Conservation (phyloP, 1,284 basidiomycete genomes). For the Malassezia caprae region DNA sequence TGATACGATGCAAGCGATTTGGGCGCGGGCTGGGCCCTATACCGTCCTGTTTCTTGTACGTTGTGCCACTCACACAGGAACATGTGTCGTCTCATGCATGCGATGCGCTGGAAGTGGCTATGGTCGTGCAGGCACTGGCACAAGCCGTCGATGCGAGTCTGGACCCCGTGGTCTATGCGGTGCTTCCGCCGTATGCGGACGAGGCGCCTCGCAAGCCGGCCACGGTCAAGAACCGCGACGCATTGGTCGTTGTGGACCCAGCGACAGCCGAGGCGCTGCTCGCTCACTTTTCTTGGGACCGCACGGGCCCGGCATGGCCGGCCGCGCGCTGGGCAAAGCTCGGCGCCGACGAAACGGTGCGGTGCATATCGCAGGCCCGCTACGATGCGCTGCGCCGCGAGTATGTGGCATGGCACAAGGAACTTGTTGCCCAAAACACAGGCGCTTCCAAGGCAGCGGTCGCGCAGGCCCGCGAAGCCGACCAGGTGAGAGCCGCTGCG, state of each 20-base stretch:
- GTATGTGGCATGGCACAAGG: constrained; percentile 9
- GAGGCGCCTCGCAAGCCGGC: neutral
- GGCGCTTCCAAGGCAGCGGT: neutral
- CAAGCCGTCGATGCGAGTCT: neutral
- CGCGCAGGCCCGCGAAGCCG: neutral
- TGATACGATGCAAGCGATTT: neutral
- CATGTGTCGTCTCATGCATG: neutral
- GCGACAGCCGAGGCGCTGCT: neutral
- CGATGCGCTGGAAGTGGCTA: neutral
- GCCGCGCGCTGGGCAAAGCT: neutral
- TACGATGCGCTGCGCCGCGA: neutral
- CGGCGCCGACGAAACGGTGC: neutral
- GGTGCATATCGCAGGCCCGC: neutral
- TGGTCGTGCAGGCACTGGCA: neutral
- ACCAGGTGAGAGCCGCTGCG: neutral
- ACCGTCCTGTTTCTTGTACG: constrained; percentile 7
- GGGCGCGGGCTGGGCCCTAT: neutral
- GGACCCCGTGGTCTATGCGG: neutral
- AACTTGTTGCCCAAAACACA: constrained; percentile 3
- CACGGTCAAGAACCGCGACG: neutral
- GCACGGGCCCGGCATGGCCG: neutral
- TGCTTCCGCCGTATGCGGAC: neutral
- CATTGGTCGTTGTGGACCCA: constrained; percentile 4
- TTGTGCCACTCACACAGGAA: neutral
- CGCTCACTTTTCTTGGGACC: neutral